phyloP scores from a whole-genome alignment of 202 grass and related monocot genomes.

The Musa balbisiana region DNA sequence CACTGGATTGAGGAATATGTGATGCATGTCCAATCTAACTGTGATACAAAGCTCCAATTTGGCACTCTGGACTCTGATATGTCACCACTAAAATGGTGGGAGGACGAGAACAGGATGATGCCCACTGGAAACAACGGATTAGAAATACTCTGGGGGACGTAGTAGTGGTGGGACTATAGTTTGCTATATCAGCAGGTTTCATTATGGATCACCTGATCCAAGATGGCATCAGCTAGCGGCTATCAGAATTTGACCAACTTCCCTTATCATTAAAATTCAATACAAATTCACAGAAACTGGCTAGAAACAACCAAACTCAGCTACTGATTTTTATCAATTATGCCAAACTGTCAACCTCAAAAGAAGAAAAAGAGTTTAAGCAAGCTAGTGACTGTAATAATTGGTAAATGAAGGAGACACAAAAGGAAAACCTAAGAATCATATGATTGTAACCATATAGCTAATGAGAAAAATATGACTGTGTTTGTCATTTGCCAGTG shows the following conservation, averaged over 20 bases:
- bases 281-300: no score
- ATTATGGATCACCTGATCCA: background rate
- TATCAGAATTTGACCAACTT: background rate
- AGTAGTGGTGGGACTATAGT: background rate
- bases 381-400: background rate
- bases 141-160: no score
- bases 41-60: background rate
- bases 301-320: no score
- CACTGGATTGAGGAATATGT: background rate
- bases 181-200: background rate
- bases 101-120: background rate
- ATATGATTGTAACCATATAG: no score
- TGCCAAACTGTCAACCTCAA: background rate
- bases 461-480: no score
- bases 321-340: background rate
- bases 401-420: background rate
- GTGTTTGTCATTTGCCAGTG: no score
- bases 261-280: no score
- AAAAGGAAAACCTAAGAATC: background rate
- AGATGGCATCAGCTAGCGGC: background rate
- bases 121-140: background rate
- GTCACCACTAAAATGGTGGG: background rate
- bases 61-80: background rate
- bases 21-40: background rate
- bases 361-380: background rate